Evolutionary conservation across 2,329 filamentous ascomycete genomes (phyloP).

Genomic region (Penicillium corylophilum): DNA sequence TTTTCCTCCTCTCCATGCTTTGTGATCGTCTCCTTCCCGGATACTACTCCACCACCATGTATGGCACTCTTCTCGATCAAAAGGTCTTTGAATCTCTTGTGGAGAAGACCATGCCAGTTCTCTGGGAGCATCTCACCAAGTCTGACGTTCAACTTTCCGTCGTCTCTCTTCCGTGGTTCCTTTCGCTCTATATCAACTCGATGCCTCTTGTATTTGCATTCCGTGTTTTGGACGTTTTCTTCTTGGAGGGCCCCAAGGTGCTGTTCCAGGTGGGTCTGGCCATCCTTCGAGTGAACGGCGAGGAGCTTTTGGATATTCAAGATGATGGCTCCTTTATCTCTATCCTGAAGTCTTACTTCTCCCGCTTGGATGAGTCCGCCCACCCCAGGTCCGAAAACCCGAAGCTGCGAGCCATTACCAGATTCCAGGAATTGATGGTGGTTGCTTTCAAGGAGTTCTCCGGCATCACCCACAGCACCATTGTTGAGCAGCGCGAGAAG

Average conservation of each 20-base stretch:
- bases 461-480: slow-evolving; percentile 87
- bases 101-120: slow-evolving; percentile 97
- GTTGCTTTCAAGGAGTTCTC: slow-evolving; percentile 98
- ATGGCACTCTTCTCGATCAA: slow-evolving; percentile 93
- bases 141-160: slow-evolving; percentile 96
- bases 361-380: slow-evolving; percentile 87
- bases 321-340: slow-evolving; percentile 98
- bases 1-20: slow-evolving; percentile 85
- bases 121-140: slow-evolving; percentile 97
- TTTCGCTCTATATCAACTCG: slow-evolving; percentile 98
- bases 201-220: slow-evolving; percentile 99
- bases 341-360: slow-evolving; percentile 91
- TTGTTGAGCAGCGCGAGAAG: slow-evolving; percentile 82
- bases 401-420: slow-evolving; percentile 88
- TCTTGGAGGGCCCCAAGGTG: slow-evolving; percentile 95
- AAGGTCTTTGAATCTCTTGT: slow-evolving; percentile 96
- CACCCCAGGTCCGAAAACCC: slow-evolving; percentile 94
- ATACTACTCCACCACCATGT: slow-evolving; percentile 99
- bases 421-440: slow-evolving; percentile 98
- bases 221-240: slow-evolving; percentile 94
- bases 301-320: slow-evolving; percentile 86
- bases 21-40: slow-evolving; percentile 92
- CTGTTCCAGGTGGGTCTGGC: slow-evolving; percentile 94
- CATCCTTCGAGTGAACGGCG: slow-evolving; percentile 95
- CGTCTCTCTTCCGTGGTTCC: slow-evolving; percentile 95